Conservation (phyloP, 257 asterid genomes). For the Jacaranda mimosifolia region DNA sequence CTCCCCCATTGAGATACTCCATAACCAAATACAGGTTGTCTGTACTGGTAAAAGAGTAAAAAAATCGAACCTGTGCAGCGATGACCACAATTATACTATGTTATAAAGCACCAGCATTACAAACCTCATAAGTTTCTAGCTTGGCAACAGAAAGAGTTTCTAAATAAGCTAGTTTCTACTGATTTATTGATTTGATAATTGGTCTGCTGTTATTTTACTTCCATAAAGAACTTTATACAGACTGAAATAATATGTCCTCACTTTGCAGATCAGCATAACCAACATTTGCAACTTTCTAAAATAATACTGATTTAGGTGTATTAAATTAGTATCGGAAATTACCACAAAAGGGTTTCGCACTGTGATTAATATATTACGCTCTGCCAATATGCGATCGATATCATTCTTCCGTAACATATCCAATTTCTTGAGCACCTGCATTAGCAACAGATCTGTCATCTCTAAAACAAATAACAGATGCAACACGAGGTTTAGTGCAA, state of each 20-base stretch:
- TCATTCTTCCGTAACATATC: constrained; percentile 96
- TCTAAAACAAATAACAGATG: constrained; percentile 27
- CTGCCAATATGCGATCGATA: constrained; percentile 93
- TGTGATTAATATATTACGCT: constrained; percentile 92
- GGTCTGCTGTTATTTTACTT: constrained; percentile 7
- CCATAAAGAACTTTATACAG: constrained; percentile 10
- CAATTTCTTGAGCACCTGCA: constrained; percentile 92
- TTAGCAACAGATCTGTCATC: constrained; percentile 43
- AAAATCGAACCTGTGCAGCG: constrained; percentile 83
- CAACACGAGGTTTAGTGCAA: constrained; percentile 16
- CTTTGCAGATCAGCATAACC: constrained; percentile 22
- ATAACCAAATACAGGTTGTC: constrained; percentile 95
- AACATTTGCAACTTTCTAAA: constrained; percentile 9
- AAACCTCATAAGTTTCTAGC: constrained; percentile 29
- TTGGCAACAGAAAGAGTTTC: constrained; percentile 13
- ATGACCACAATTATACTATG: constrained; percentile 29
- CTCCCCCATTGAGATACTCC: constrained; percentile 99
- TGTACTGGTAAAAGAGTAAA: constrained; percentile 91
- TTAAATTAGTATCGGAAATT: constrained; percentile 36
- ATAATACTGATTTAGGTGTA: constrained; percentile 34
- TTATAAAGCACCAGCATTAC: constrained; percentile 28
- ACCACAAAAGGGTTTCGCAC: constrained; percentile 99
- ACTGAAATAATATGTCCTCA: constrained; percentile 7
- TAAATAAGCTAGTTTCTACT: not conserved
- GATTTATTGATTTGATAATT: constrained; percentile 6